phyloP scores from a whole-genome alignment of 257 asterid species.

The Solanum pinnatisectum region DNA sequence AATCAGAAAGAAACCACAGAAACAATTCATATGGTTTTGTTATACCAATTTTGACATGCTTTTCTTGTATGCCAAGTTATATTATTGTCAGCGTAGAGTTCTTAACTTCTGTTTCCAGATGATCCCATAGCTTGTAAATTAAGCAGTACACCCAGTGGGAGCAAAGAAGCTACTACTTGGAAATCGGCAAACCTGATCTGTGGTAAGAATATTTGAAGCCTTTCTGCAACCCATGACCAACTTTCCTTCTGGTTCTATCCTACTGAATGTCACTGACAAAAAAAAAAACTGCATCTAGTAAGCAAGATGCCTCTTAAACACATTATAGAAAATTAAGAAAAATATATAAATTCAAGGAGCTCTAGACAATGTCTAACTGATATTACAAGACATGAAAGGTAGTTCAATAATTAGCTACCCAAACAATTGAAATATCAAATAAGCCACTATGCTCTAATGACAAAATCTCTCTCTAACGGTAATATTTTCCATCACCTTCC shows the following conservation, averaged over 20 bases:
- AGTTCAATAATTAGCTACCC: conserved; percentile 1
- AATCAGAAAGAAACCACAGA: neutral
- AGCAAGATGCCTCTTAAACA: neutral
- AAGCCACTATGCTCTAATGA: neutral
- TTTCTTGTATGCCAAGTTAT: neutral
- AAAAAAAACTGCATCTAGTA: neutral
- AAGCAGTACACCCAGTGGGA: neutral
- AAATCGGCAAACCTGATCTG: conserved; percentile 55
- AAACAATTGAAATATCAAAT: neutral
- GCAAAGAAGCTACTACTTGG: neutral
- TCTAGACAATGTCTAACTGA: neutral
- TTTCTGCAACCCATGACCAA: conserved; percentile 93
- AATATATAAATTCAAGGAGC: neutral
- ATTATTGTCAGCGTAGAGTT: neutral
- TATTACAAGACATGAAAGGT: conserved; percentile 10
- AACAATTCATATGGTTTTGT: neutral
- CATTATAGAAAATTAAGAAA: neutral
- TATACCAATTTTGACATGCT: neutral
- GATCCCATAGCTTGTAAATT: neutral
- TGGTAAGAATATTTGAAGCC: conserved; percentile 35
- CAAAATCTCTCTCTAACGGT: neutral
- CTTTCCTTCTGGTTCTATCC: conserved; percentile 92
- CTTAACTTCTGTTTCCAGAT: neutral
- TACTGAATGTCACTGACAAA: conserved; percentile 81
- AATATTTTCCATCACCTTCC: neutral